Evolutionary conservation across 1,139 yeast species (phyloP), one percentile per base, ranked within the genome.

Genomic region (Diutina pseudorugosa): DNA sequence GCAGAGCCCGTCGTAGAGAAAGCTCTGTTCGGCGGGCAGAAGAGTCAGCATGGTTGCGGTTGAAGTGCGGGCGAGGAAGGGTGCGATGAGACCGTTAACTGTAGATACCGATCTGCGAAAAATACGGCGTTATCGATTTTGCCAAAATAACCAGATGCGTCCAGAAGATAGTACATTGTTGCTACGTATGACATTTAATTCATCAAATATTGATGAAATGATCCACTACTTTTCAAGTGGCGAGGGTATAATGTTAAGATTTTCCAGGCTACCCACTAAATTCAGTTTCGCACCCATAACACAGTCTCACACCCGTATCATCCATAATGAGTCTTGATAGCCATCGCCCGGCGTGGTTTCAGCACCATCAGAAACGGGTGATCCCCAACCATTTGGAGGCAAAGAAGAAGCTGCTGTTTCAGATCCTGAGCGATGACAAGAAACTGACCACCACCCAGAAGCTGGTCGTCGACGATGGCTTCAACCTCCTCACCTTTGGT

Each of bases 11-110:
- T 85, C 90, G 60, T 82, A 79, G 33, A 91, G 69, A 63, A 84
- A 91, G 8, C 90, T 79, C 60, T 89, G 78, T 68, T 91, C 98
- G 1, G 98, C 86, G 12, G 91, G 86, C 4, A 97, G 90, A 21
- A 43, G 47, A 21, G 47, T 43, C 36, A 30, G 36, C 36, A 30
- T 30, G 36, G n/a, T 30, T 30, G 36, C 36, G 36, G 36, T 30
- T n/a, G n/a, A 14, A 11, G 36, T 30, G 36, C 36, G 36, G n/a
- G 36, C 11, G 36, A 30, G 36, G 55, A 89, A 70, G n/a, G n/a
- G 48, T 79, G 75, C 89, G 43, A 20, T 11, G 43, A 41, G 43
- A 41, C 36, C 36, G 36, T 11, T 30, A 14, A 12, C n/a, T 12
- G 36, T 11, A 14, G n/a, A 30, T 14, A 3, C 5, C n/a, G 36